Conservation (phyloP, 805 yeast species). For the Candida nanaspora region DNA sequence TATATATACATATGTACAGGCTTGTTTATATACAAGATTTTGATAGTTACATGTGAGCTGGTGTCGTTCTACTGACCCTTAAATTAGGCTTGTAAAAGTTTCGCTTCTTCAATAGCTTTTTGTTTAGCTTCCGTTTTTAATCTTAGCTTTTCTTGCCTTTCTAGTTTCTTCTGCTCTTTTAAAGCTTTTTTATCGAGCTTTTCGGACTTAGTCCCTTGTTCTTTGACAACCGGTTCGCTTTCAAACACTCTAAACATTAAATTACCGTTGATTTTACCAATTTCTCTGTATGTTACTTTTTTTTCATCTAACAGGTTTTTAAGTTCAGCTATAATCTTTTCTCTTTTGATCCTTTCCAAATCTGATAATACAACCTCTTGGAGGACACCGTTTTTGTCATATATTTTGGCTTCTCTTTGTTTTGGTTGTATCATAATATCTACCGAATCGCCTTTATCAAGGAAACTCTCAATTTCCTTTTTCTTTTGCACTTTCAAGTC, state of each 20-base stretch:
- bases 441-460: conserved; percentile 36
- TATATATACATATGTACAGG: no score
- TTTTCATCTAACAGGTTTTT: conserved; percentile 11
- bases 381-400: no score
- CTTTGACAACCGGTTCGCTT: not conserved
- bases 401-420: no score
- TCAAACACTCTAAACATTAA: not conserved
- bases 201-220: not conserved
- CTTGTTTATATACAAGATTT: no score
- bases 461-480: conserved; percentile 38
- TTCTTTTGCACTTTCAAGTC: conserved; percentile 48
- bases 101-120: not conserved
- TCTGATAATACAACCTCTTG: conserved; percentile 16
- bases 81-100: not conserved
- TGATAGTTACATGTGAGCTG: not conserved
- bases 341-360: conserved; percentile 28
- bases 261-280: conserved; percentile 19
- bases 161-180: conserved; percentile 26
- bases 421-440: conserved; percentile 36
- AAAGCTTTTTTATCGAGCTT: conserved; percentile 22
- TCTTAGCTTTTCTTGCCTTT: conserved; percentile 27
- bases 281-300: conserved; percentile 15
- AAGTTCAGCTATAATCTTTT: conserved; percentile 22
- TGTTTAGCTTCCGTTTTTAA: conserved; percentile 9
- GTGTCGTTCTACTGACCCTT: not conserved